These are phyloP conservation scores for Collybiopsis confluens DNA, from an alignment of 768 basidiomycete genomes.

Conservation along the genomic window DNA sequence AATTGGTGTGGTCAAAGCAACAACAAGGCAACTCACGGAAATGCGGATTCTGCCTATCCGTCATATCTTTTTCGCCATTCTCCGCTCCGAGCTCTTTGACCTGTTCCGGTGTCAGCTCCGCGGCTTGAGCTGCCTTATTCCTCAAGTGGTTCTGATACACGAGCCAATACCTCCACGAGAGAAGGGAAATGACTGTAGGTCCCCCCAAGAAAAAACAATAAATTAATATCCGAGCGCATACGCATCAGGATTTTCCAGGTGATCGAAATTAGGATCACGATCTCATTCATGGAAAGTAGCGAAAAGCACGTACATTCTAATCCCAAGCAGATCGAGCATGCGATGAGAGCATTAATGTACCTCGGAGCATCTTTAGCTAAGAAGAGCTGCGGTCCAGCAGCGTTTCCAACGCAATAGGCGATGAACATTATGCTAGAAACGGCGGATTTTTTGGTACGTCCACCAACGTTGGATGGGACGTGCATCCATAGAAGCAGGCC, in stretches of 20 bases:
- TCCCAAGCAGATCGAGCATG: constrained; percentile 6
- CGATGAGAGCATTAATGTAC: constrained; percentile 6
- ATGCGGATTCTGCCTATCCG: constrained; percentile 8
- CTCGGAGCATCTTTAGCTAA: constrained; percentile 7
- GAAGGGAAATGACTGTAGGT: constrained; percentile 2
- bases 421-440: constrained; percentile 9
- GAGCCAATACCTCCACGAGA: constrained; percentile 5
- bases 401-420: constrained; percentile 9
- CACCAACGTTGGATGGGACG: constrained; percentile 11
- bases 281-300: background rate
- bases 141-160: constrained; percentile 3
- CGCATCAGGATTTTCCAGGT: too few species aligned
- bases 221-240: too few species aligned
- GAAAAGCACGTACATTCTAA: constrained; percentile 5
- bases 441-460: constrained; percentile 10
- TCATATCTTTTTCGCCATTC: constrained; percentile 10
- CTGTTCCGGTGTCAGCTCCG: constrained; percentile 1
- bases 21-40: constrained; percentile 2
- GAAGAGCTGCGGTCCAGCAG: constrained; percentile 11
- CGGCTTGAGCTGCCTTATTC: constrained; percentile 4
- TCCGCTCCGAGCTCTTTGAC: constrained; percentile 4
- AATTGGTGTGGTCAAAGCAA: background rate
- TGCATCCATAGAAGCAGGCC: constrained; percentile 10
- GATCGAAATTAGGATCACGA: too few species aligned
- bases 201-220: too few species aligned